Evolutionary conservation across 2,329 filamentous ascomycete genomes (phyloP).

Genomic region (Chrysoporthe cubensis): DNA sequence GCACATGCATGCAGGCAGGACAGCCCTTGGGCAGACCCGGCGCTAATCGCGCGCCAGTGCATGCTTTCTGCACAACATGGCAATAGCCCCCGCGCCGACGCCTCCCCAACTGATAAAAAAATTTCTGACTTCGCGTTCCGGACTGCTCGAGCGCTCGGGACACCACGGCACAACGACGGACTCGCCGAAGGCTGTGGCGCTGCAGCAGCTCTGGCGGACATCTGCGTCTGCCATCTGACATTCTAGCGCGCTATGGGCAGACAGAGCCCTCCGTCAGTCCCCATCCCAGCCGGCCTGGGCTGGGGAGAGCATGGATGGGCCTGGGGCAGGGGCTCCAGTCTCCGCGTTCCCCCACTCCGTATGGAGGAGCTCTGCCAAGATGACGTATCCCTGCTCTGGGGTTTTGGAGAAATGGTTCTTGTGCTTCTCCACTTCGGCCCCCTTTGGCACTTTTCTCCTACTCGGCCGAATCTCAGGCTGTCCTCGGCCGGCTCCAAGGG

Average conservation of each 20-base stretch:
- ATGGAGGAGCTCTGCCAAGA: conserved; percentile 3
- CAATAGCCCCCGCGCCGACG: not conserved
- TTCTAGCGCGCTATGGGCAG: not conserved
- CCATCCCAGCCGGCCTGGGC: not conserved
- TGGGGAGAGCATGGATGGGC: conserved; percentile 21
- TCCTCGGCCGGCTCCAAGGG: not conserved
- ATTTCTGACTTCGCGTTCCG: not conserved
- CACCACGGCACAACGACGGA: not conserved
- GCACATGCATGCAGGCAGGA: conserved; percentile 5
- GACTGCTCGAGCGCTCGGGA: not conserved
- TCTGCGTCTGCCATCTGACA: not conserved
- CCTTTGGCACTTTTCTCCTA: not conserved
- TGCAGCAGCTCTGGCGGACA: not conserved
- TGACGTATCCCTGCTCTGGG: conserved; percentile 21
- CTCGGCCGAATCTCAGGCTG: not conserved
- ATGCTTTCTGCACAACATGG: conserved; percentile 10
- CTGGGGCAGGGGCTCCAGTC: conserved; percentile 20
- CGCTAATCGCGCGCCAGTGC: conserved; percentile 15
- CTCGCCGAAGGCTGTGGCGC: not conserved
- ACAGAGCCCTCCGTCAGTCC: not conserved
- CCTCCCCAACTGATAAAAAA: not conserved
- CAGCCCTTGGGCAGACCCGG: not conserved
- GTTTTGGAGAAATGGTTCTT: conserved; percentile 2
- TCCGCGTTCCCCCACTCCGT: conserved; percentile 20
- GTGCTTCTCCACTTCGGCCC: not conserved